Base-by-base conservation (phyloP, 305 asterid genomes). In the Fraxinus floribunda region DNA sequence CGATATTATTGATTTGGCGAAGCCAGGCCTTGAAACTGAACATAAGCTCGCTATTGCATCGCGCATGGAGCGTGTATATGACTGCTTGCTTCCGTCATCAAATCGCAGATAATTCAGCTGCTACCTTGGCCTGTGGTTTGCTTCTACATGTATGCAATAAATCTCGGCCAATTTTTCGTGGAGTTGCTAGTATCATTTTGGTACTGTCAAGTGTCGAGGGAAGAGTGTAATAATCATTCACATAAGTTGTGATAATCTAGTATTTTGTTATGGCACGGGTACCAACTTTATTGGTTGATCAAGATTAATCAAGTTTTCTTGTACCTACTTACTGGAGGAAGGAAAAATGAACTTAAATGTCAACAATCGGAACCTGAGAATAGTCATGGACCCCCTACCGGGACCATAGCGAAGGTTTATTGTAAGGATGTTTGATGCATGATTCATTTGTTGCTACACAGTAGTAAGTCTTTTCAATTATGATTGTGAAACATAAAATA, bases 1-100 rank as follows among this genome's bases (percentile, higher is more conserved):
- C 88, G 98, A 95, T 86, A 92, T 95, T 9, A 70, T 88, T 71
- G 97, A 93, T 89, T 84, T 95, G 90, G 98, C 97, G 4, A 95
- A 93, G 85, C 98, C 98, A 72, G 90, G 89, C 78, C 68, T 94
- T 38, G 86, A 82, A 81, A 82, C 91, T 34, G 90, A 84, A 30
- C 81, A 88, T 15, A 95, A 94, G 89, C 91, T 94, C 70, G 79
- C 83, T 52, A 91, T 92, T 68, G 85, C 87, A 16, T 90, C 93
- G 20, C 94, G 97, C 74, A 83, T 95, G 95, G 95, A 84, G 83
- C 88, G 94, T 24, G 91, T 91, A 73, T 95, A 95, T 20, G 97
- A 94, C 79, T 95, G 99, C 87, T 89, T 95, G 90, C 97, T 93
- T 80, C 99, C 98, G 1, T 82, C 95, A 3, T 83, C 90, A 34